phyloP scores from a whole-genome alignment of 768 basidiomycete species.

The Pleurotus salmoneostramineus region DNA sequence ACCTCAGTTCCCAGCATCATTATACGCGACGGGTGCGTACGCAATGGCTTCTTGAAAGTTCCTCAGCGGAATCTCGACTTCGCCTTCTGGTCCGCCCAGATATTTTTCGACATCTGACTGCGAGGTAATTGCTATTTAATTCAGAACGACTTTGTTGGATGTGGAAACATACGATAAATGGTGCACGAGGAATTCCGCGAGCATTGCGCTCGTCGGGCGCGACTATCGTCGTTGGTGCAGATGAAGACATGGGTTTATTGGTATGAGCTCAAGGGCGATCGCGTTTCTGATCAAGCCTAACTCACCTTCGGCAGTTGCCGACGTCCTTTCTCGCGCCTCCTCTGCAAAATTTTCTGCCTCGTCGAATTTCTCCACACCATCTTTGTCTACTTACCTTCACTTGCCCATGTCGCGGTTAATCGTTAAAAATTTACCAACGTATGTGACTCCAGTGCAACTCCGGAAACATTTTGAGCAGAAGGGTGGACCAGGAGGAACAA shows the following conservation, averaged over 20 bases:
- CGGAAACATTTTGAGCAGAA: conserved; percentile 65
- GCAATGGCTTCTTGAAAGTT: conserved; percentile 90
- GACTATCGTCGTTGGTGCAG: conserved; percentile 17
- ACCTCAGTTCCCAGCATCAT: conserved; percentile 13
- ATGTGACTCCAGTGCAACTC: conserved; percentile 61
- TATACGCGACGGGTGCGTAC: conserved; percentile 46
- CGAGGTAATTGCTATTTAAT: neutral
- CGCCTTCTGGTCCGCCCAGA: conserved; percentile 73
- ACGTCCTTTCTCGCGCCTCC: neutral
- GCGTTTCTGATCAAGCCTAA: neutral
- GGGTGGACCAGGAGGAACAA: conserved; percentile 55
- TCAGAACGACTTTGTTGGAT: neutral
- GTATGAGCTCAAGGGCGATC: neutral
- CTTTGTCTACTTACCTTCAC: conserved; percentile 2
- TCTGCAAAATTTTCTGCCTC: no score
- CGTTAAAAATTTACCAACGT: conserved; percentile 74
- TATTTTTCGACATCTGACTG: conserved; percentile 88
- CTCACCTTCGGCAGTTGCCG: neutral
- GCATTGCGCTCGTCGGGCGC: conserved; percentile 64
- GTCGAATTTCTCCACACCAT: neutral
- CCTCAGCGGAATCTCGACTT: conserved; percentile 74
- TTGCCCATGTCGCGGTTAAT: conserved; percentile 74
- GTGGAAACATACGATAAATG: conserved; percentile 76
- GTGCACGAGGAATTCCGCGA: conserved; percentile 91
- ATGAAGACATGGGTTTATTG: neutral